phyloP scores from a whole-genome alignment of 768 basidiomycete species.

The Termitomyces sp. region DNA sequence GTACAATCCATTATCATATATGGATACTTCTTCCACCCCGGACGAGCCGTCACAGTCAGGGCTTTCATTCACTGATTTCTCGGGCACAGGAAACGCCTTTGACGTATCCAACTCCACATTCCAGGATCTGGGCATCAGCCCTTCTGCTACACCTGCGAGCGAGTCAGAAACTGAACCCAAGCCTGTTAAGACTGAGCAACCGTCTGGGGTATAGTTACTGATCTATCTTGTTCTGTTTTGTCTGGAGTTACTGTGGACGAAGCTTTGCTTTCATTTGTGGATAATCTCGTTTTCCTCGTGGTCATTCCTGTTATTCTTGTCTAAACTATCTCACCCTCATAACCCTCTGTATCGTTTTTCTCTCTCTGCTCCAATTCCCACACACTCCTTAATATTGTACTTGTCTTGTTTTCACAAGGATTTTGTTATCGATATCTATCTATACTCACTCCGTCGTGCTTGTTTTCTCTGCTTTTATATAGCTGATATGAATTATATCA shows the following conservation, averaged over 20 bases:
- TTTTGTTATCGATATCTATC: slow-evolving; percentile 37
- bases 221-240: slow-evolving; percentile 16
- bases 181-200: slow-evolving; percentile 63
- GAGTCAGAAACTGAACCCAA: slow-evolving; percentile 65
- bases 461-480: slow-evolving; percentile 14
- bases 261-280: slow-evolving; percentile 11
- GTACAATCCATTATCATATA: slow-evolving; percentile 70
- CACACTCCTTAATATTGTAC: slow-evolving; percentile 40
- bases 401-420: slow-evolving; percentile 24
- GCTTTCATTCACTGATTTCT: slow-evolving; percentile 69
- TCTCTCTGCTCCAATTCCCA: slow-evolving; percentile 19
- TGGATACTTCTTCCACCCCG: slow-evolving; percentile 65
- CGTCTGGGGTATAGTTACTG: slow-evolving; percentile 27
- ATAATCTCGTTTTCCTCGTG: slow-evolving; percentile 17
- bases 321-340: slow-evolving; percentile 2
- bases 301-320: slow-evolving; percentile 12
- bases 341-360: slow-evolving; percentile 23
- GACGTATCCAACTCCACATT: slow-evolving; percentile 68
- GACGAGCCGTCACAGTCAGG: slow-evolving; percentile 68
- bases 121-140: slow-evolving; percentile 61
- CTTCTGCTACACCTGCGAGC: slow-evolving; percentile 47
- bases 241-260: slow-evolving; percentile 2
- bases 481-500: slow-evolving; percentile 6
- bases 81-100: slow-evolving; percentile 58
- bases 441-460: slow-evolving; percentile 21